A percentile compares a stretch with the other conserved stretches of the same genome.
These are phyloP conservation scores for Eleusine coracana DNA, from an alignment of 176 grass and related monocot species.

Conservation along the genomic window DNA sequence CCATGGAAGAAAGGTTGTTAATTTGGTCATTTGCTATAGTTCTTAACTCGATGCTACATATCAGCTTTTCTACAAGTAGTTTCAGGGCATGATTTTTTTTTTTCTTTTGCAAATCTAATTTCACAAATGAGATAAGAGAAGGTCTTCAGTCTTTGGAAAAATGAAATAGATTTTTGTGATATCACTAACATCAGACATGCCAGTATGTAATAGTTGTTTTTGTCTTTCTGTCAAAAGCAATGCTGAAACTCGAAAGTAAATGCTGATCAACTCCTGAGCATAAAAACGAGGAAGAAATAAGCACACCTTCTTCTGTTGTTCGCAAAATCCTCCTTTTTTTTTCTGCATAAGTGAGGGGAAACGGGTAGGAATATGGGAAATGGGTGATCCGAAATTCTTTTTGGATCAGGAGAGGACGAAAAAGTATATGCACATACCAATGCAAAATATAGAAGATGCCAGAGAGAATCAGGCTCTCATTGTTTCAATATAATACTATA, in stretches of 20 bases:
- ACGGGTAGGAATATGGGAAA: constrained; percentile 24
- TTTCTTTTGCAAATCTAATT: background rate
- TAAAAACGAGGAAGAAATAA: background rate
- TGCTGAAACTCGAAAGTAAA: constrained; percentile 1
- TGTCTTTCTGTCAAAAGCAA: background rate
- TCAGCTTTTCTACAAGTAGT: constrained; percentile 5
- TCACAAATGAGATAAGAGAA: background rate
- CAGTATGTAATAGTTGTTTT: background rate
- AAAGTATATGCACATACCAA: constrained; percentile 66
- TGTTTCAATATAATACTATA: constrained; percentile 50
- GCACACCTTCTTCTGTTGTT: background rate
- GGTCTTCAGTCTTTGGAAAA: constrained; percentile 1
- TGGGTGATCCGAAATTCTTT: constrained; percentile 50
- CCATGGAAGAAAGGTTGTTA: constrained; percentile 29
- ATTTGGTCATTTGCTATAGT: background rate
- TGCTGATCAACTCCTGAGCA: constrained; percentile 9
- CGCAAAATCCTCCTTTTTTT: background rate
- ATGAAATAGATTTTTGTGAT: constrained; percentile 7
- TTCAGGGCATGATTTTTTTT: background rate
- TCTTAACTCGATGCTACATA: background rate
- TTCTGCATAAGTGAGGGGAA: constrained; percentile 24
- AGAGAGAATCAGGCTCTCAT: constrained; percentile 63
- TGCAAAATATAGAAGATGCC: constrained; percentile 63
- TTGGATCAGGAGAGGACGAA: constrained; percentile 77
- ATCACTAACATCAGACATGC: background rate